These are phyloP conservation scores for Tetraselmis chui DNA, from an alignment of 139 green algal species.

Conservation along the genomic window DNA sequence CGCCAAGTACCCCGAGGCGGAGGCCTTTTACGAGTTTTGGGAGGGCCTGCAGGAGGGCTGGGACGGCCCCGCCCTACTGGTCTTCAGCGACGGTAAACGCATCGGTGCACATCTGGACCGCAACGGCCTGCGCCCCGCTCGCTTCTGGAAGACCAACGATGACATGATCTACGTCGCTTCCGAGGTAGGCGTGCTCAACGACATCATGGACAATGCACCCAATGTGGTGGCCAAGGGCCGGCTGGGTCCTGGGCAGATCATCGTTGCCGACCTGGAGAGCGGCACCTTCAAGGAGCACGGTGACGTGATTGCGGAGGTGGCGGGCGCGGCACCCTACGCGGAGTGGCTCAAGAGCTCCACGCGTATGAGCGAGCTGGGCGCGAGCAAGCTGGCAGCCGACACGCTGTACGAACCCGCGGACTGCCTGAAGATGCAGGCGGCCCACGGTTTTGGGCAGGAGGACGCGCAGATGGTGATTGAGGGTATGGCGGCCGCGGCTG, in stretches of 20 bases:
- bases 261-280: slow-evolving; percentile 76
- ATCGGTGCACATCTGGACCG: slow-evolving; percentile 90
- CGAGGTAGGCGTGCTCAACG: slow-evolving; percentile 92
- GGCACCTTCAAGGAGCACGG: slow-evolving; percentile 83
- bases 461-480: slow-evolving; percentile 95
- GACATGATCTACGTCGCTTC: slow-evolving; percentile 95
- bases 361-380: slow-evolving; percentile 44
- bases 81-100: slow-evolving; percentile 90
- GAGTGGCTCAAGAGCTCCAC: slow-evolving; percentile 67
- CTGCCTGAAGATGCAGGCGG: slow-evolving; percentile 25
- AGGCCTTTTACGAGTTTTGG: slow-evolving; percentile 84
- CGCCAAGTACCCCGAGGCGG: slow-evolving; percentile 81
- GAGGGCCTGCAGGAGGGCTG: slow-evolving; percentile 97
- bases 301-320: slow-evolving; percentile 71
- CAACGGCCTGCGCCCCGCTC: slow-evolving; percentile 94
- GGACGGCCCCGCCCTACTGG: slow-evolving; percentile 95
- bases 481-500: slow-evolving; percentile 75
- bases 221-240: slow-evolving; percentile 88
- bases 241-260: slow-evolving; percentile 94
- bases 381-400: slow-evolving; percentile 13
- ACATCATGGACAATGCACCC: slow-evolving; percentile 76
- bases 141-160: slow-evolving; percentile 93
- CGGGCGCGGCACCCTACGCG: slow-evolving; percentile 65
- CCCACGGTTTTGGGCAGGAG: slow-evolving; percentile 69
- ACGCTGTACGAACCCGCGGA: slow-evolving; percentile 16